A percentile compares a stretch with the other conserved stretches of the same genome.
These are phyloP conservation scores for Borovskyia barvae DNA, from an alignment of 208 protist species.

Conservation along the genomic window DNA sequence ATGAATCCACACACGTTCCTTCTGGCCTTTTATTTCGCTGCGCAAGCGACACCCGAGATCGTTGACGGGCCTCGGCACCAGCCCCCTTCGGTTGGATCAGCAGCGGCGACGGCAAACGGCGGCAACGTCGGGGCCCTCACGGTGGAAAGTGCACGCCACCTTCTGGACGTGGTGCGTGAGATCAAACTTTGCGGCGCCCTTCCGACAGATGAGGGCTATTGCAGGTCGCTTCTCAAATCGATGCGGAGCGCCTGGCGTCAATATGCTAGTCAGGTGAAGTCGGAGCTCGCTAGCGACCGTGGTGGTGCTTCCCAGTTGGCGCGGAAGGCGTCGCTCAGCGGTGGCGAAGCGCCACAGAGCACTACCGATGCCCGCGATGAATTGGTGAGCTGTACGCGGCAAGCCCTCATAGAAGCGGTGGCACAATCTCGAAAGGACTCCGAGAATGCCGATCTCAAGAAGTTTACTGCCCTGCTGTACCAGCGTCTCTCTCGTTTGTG, in stretches of 20 bases:
- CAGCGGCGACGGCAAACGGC: not conserved
- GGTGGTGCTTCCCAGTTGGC: not conserved
- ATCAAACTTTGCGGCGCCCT: conserved; percentile 37
- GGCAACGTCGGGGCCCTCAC: conserved; percentile 19
- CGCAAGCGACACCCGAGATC: conserved; percentile 4
- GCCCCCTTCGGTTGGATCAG: not conserved
- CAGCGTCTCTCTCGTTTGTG: conserved; percentile 50
- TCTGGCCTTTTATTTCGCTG: conserved; percentile 67
- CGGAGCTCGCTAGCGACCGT: conserved; percentile 3
- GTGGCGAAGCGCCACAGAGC: not conserved
- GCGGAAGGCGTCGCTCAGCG: not conserved
- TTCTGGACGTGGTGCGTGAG: conserved; percentile 62
- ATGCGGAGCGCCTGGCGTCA: conserved; percentile 58
- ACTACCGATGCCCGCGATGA: conserved; percentile 18
- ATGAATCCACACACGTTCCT: conserved; percentile 78
- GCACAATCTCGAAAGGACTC: conserved; percentile 29
- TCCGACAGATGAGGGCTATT: conserved; percentile 32
- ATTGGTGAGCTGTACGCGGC: conserved; percentile 46
- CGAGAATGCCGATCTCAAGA: conserved; percentile 31
- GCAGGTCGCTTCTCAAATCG: conserved; percentile 49
- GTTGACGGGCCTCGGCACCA: not conserved
- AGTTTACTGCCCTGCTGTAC: conserved; percentile 56
- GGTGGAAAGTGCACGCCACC: conserved; percentile 58
- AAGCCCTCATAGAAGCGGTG: conserved; percentile 46
- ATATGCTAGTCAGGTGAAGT: conserved; percentile 47